Conservation (phyloP, 1,139 yeast genomes). For the Candida sp. region DNA sequence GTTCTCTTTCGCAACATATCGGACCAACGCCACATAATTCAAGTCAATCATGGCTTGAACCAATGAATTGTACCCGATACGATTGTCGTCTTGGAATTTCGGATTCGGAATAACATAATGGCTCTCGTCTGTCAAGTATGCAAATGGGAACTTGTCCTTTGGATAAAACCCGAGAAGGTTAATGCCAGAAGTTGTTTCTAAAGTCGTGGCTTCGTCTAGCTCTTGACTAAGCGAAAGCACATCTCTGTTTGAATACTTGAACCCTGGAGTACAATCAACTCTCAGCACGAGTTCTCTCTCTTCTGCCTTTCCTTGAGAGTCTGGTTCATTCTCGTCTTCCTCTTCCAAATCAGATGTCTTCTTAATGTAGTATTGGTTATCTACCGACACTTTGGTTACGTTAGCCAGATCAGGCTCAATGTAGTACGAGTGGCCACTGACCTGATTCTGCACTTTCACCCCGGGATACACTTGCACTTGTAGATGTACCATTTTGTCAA, state of each 20-base stretch:
- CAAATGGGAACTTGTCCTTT: constrained; percentile 52
- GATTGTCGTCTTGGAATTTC: constrained; percentile 37
- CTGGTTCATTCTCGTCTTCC: constrained; percentile 20
- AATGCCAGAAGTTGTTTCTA: constrained; percentile 51
- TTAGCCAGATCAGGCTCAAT: constrained; percentile 15
- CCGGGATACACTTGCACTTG: constrained; percentile 72
- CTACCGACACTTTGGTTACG: constrained; percentile 20
- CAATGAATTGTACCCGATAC: constrained; percentile 53
- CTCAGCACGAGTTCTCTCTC: not conserved
- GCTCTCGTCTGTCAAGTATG: constrained; percentile 63
- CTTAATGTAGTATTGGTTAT: constrained; percentile 26
- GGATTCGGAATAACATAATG: constrained; percentile 55
- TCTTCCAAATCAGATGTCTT: constrained; percentile 11
- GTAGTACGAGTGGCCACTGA: constrained; percentile 36
- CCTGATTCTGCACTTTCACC: constrained; percentile 47
- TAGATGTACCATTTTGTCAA: constrained; percentile 21
- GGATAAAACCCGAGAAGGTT: constrained; percentile 70
- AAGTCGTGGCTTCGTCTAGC: constrained; percentile 45
- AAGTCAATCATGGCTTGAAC: constrained; percentile 56
- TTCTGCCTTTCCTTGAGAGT: constrained; percentile 8
- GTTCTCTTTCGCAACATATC: constrained; percentile 58
- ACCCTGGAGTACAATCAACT: constrained; percentile 42
- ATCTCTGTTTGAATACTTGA: constrained; percentile 65
- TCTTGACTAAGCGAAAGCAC: constrained; percentile 40
- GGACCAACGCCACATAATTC: constrained; percentile 58